phyloP scores from a whole-genome alignment of 148 eudicot genomes.

The Gaultheria prostrata region DNA sequence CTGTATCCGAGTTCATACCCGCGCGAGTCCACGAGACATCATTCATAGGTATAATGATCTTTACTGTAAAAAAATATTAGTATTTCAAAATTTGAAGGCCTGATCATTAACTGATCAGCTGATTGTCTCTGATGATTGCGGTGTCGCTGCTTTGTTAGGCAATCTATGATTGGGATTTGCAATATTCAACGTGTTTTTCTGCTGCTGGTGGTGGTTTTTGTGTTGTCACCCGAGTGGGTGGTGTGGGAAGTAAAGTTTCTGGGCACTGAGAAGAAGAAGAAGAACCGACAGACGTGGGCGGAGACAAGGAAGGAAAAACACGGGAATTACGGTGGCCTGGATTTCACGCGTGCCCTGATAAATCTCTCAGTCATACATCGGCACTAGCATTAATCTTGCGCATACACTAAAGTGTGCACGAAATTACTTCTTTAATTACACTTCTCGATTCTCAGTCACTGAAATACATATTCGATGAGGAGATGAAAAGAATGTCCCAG shows the following conservation, averaged over 20 bases:
- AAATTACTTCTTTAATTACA: neutral
- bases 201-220: neutral
- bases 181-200: neutral
- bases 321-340: conserved; percentile 38
- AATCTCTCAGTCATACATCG: neutral
- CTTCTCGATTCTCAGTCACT: conserved; percentile 23
- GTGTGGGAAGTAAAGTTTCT: neutral
- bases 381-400: neutral
- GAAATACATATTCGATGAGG: conserved; percentile 14
- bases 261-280: too few species aligned
- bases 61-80: neutral
- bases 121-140: neutral
- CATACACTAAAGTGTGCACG: neutral
- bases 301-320: conserved; percentile 34
- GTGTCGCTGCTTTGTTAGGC: neutral
- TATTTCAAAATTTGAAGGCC: neutral
- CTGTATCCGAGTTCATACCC: too few species aligned
- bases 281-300: conserved; percentile 29
- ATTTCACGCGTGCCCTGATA: conserved; percentile 29
- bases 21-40: too few species aligned
- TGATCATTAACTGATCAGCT: neutral
- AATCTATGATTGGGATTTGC: neutral
- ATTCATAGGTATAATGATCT: neutral
- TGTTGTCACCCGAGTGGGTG: neutral
- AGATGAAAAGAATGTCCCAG: conserved; percentile 10